A percentile compares a stretch with the other conserved stretches of the same genome.
Evolutionary conservation across 2,329 filamentous ascomycete species (phyloP).

Genomic region (Trichoderma gracile): DNA sequence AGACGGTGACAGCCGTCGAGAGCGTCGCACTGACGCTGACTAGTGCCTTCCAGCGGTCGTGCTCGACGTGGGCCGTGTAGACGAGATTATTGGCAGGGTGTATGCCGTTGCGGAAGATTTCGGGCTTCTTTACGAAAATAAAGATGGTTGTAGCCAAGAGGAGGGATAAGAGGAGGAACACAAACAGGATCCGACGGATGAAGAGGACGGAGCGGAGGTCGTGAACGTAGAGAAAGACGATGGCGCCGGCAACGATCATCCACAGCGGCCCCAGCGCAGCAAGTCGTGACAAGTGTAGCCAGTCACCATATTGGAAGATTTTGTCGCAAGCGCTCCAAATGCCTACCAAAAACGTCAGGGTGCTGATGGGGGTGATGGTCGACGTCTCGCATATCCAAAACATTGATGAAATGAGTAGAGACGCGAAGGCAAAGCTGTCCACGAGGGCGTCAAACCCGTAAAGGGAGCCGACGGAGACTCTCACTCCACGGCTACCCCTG

Average conservation of each 20-base stretch:
- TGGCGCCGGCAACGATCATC: constrained; percentile 45
- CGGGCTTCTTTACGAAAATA: constrained; percentile 37
- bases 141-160: constrained; percentile 43
- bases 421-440: constrained; percentile 49
- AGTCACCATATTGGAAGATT: constrained; percentile 45
- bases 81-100: constrained; percentile 54
- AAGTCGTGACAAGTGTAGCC: constrained; percentile 45
- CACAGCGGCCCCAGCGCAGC: constrained; percentile 43
- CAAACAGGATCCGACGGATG: constrained; percentile 44
- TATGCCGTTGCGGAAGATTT: constrained; percentile 33
- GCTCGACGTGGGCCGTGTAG: constrained; percentile 49
- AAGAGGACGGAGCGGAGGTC: constrained; percentile 48
- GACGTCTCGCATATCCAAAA: constrained; percentile 52
- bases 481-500: constrained; percentile 28
- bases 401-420: constrained; percentile 46
- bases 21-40: constrained; percentile 51
- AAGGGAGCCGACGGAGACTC: constrained; percentile 45
- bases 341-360: constrained; percentile 48
- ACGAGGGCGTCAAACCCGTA: constrained; percentile 52
- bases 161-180: constrained; percentile 42
- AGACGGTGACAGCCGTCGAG: constrained; percentile 49
- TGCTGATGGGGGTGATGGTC: constrained; percentile 45
- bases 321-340: constrained; percentile 41
- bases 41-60: constrained; percentile 52
- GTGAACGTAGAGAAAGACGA: constrained; percentile 47